Percentiles rank a stretch among this genome's conserved stretches.
phyloP scores from a whole-genome alignment of 2,329 filamentous ascomycete species.

The Fusarium paranaense region DNA sequence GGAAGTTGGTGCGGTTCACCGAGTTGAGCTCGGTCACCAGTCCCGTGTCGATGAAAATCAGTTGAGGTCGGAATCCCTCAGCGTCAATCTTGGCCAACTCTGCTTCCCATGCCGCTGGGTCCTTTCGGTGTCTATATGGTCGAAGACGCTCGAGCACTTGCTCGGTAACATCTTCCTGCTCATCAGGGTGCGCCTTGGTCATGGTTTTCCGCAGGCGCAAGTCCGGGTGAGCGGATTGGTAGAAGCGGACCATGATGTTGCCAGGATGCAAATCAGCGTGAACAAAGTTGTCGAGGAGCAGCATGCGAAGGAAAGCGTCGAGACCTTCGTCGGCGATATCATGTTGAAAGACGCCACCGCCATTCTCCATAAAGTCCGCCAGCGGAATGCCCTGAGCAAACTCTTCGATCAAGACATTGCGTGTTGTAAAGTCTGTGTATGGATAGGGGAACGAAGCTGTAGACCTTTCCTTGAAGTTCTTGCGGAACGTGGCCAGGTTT shows the following conservation, averaged over 20 bases:
- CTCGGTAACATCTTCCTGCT: slow-evolving; percentile 83
- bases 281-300: slow-evolving; percentile 96
- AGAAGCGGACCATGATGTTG: slow-evolving; percentile 99
- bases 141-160: slow-evolving; percentile 83
- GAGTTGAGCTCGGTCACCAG: slow-evolving; percentile 93
- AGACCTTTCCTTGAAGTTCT: slow-evolving; percentile 87
- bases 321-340: slow-evolving; percentile 96
- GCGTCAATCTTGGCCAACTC: slow-evolving; percentile 82
- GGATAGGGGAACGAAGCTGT: slow-evolving; percentile 98
- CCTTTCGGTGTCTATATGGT: slow-evolving; percentile 72
- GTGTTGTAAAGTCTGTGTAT: slow-evolving; percentile 91
- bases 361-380: slow-evolving; percentile 89
- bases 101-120: slow-evolving; percentile 76
- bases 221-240: slow-evolving; percentile 80
- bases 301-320: slow-evolving; percentile 95
- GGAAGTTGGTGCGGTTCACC: slow-evolving; percentile 87
- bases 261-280: slow-evolving; percentile 97
- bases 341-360: slow-evolving; percentile 90
- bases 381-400: slow-evolving; percentile 95
- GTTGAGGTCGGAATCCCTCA: slow-evolving; percentile 91
- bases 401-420: slow-evolving; percentile 93
- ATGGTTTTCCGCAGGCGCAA: slow-evolving; percentile 55
- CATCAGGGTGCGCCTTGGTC: slow-evolving; percentile 54
- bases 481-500: slow-evolving; percentile 88
- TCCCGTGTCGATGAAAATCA: slow-evolving; percentile 97